Evolutionary conservation across 257 asterid genomes (phyloP).

Genomic region (Scutellaria galericulata): DNA sequence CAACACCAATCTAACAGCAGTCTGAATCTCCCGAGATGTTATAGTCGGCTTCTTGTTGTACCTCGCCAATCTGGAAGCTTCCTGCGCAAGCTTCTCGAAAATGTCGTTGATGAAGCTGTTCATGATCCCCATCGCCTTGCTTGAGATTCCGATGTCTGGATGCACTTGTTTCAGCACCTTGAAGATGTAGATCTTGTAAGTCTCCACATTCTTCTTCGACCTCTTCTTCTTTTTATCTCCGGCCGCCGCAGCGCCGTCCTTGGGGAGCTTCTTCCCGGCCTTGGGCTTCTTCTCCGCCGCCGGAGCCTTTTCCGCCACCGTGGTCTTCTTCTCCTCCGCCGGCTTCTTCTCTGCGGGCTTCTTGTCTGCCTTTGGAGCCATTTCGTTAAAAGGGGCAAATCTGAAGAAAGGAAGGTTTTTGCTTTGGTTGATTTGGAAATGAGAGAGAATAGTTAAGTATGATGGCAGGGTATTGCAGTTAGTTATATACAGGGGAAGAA

Average conservation of each 20-base stretch:
- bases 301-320: constrained; percentile 52
- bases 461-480: too few relatives aligned
- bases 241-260: constrained; percentile 49
- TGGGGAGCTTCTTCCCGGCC: constrained; percentile 69
- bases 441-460: neutral
- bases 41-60: constrained; percentile 42
- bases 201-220: constrained; percentile 55
- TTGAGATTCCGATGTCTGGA: constrained; percentile 65
- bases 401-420: neutral
- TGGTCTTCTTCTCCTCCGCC: constrained; percentile 55
- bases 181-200: constrained; percentile 76
- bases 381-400: constrained; percentile 3
- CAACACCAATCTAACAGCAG: constrained; percentile 37
- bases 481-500: constrained; percentile 12
- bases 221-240: constrained; percentile 66
- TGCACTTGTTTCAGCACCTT: constrained; percentile 74
- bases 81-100: constrained; percentile 62
- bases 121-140: constrained; percentile 80
- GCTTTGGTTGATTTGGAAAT: neutral
- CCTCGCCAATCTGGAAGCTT: constrained; percentile 42
- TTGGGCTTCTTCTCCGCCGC: constrained; percentile 57
- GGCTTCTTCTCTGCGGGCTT: constrained; percentile 54
- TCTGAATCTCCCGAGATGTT: constrained; percentile 40
- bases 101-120: constrained; percentile 47
- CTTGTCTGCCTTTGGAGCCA: constrained; percentile 66